A percentile compares a stretch with the other conserved stretches of the same genome.
These are phyloP conservation scores for Rhizopus arrhizus DNA, from an alignment of 371 early-diverging fungal species.

Conservation along the genomic window DNA sequence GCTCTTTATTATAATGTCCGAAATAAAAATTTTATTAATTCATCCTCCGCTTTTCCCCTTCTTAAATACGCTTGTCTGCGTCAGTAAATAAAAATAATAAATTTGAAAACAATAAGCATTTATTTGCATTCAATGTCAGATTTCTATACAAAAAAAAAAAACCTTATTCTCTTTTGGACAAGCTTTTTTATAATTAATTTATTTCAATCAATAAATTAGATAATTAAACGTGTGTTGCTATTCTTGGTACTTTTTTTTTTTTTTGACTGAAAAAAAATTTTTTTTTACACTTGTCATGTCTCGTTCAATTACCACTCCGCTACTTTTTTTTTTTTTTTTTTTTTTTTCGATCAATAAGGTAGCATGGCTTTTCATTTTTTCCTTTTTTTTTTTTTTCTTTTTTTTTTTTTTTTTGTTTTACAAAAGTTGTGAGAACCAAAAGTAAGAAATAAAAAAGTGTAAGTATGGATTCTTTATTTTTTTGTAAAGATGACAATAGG, in stretches of 20 bases:
- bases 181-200: no score
- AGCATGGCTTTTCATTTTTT: background rate
- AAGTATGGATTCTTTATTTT: background rate
- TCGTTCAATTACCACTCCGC: constrained; percentile 8
- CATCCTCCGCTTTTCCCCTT: background rate
- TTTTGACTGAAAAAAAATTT: constrained; percentile 6
- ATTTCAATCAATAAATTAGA: no score
- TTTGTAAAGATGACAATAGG: background rate
- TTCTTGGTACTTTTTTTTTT: background rate
- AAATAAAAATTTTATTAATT: background rate
- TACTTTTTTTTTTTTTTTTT: constrained; percentile 8
- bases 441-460: background rate
- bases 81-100: no score
- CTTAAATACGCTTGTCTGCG: constrained; percentile 10
- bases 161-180: no score
- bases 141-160: no score
- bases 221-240: background rate
- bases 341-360: constrained; percentile 1
- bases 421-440: background rate
- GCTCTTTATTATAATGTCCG: background rate
- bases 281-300: constrained; percentile 13
- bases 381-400: constrained; percentile 12
- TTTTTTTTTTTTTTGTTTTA: constrained; percentile 11
- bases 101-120: no score
- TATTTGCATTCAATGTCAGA: no score